Evolutionary conservation across 1,139 yeast genomes (phyloP), one percentile per base, ranked within the genome.

Genomic region (Lipomyces yarrowii): DNA sequence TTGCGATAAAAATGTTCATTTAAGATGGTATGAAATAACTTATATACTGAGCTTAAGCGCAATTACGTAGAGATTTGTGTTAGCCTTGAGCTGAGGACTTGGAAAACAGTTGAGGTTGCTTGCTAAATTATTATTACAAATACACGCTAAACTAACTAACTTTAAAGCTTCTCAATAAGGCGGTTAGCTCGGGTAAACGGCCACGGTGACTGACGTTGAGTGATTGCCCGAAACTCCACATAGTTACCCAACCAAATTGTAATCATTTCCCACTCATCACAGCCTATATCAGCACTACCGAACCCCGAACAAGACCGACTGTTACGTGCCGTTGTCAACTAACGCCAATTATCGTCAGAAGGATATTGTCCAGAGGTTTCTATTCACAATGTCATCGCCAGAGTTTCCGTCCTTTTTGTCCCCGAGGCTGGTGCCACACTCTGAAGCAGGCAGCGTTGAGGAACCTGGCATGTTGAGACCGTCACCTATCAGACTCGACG

Each of bases 321-420:
- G 48, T 42, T 7, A 11, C 48, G 11, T 21, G 21, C 21, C 10
- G 7, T 37, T 42, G 21, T n/a, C 21, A 8, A 42, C 18, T n/a
- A n/a, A 42, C 21, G 30, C 30, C 30, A 26, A 2, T 26, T 7
- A n/a, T 39, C 21, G 15, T 39, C 21, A 5, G 48, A 15, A 39
- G 48, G n/a, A 15, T 39, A 39, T 39, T 42, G 10, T 42, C 48
- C 18, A 11, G 11, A 21, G 3, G 10, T 42, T 42, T 11, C 48
- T 42, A 53, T 23, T 18, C n/a, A n/a, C 23, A 8, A 48, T 21
- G 48, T 42, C 48, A 18, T 35, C 48, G 39, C 26, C 61, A 11
- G 65, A 48, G 13, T 67, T 64, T 37, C 69, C 70, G 53, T 61
- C 69, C 15, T 66, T 66, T 42, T 54, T 67, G 26, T 67, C 69